phyloP scores from a whole-genome alignment of 495 filamentous ascomycete species.

The Aspergillus nanangensis region DNA sequence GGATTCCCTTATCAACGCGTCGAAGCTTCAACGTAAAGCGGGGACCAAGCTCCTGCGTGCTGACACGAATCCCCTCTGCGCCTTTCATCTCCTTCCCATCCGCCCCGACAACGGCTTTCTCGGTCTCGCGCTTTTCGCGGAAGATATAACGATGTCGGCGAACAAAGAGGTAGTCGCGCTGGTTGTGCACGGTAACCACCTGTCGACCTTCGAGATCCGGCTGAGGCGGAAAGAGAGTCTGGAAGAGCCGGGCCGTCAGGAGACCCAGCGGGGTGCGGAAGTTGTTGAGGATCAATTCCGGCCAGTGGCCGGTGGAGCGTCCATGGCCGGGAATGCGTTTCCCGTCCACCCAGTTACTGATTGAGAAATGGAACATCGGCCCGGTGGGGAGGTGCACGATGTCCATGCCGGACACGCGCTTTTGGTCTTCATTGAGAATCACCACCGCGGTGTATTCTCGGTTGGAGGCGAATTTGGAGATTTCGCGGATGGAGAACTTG shows the following conservation, averaged over 20 bases:
- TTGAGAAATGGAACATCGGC: constrained; percentile 82
- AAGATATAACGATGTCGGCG: constrained; percentile 89
- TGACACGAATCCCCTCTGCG: constrained; percentile 75
- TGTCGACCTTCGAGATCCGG: constrained; percentile 82
- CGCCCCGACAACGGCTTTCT: constrained; percentile 78
- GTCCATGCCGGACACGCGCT: constrained; percentile 69
- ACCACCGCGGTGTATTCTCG: constrained; percentile 75
- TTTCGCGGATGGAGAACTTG: constrained; percentile 87
- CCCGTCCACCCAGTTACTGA: constrained; percentile 82
- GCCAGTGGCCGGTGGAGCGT: constrained; percentile 80
- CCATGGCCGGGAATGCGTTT: constrained; percentile 84
- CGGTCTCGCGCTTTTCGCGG: constrained; percentile 74
- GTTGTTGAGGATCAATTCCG: constrained; percentile 91
- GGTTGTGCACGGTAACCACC: constrained; percentile 89
- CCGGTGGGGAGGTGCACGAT: constrained; percentile 80
- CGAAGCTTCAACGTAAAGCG: constrained; percentile 84
- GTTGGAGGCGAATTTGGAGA: constrained; percentile 76
- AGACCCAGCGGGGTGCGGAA: constrained; percentile 92
- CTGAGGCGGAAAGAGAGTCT: constrained; percentile 72
- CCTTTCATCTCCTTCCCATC: constrained; percentile 87
- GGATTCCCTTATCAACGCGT: constrained; percentile 86
- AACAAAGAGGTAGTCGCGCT: constrained; percentile 94
- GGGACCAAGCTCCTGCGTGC: constrained; percentile 82
- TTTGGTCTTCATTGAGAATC: constrained; percentile 80
- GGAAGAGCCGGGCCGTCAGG: constrained; percentile 82